Evolutionary conservation across 179 eudicot species (phyloP).

Genomic region (Gypsophila paniculata): DNA sequence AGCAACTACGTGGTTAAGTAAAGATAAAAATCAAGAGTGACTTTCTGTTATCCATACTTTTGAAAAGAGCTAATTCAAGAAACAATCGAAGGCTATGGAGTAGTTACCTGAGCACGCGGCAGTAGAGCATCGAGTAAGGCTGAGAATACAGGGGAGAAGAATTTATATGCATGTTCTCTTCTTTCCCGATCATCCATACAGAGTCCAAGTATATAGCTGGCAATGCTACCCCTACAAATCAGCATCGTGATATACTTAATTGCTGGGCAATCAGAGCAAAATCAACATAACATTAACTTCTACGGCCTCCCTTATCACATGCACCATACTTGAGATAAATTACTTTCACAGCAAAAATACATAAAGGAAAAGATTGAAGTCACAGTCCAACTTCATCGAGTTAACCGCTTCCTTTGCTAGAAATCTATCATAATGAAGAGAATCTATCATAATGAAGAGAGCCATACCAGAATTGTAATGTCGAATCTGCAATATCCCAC

Average conservation of each 20-base stretch:
- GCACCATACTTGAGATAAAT: constrained; percentile 7
- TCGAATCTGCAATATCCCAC: constrained; percentile 95
- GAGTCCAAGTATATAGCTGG: constrained; percentile 63
- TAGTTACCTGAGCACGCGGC: constrained; percentile 72
- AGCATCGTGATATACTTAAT: constrained; percentile 5
- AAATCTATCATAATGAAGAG: not conserved
- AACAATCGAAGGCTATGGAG: constrained; percentile 1
- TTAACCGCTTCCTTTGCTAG: not conserved
- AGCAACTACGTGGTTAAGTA: constrained; percentile 2
- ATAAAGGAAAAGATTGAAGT: not conserved
- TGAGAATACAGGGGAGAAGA: constrained; percentile 60
- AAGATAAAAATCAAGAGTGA: not conserved
- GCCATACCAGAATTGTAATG: constrained; percentile 87
- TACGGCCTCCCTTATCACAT: constrained; percentile 10
- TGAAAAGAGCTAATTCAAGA: not conserved
- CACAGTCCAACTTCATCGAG: constrained; percentile 1
- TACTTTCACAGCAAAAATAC: not conserved
- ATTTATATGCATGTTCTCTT: constrained; percentile 45
- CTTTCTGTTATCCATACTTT: not conserved
- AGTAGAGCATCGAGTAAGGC: constrained; percentile 84
- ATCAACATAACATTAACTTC: constrained; percentile 2
- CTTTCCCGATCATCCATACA: constrained; percentile 38
- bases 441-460: not conserved
- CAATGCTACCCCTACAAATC: constrained; percentile 69
- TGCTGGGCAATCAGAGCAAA: constrained; percentile 6